A percentile compares a stretch with the other conserved stretches of the same genome.
Evolutionary conservation across 306 rosid species (phyloP).

Genomic region (Quercus wislizeni): DNA sequence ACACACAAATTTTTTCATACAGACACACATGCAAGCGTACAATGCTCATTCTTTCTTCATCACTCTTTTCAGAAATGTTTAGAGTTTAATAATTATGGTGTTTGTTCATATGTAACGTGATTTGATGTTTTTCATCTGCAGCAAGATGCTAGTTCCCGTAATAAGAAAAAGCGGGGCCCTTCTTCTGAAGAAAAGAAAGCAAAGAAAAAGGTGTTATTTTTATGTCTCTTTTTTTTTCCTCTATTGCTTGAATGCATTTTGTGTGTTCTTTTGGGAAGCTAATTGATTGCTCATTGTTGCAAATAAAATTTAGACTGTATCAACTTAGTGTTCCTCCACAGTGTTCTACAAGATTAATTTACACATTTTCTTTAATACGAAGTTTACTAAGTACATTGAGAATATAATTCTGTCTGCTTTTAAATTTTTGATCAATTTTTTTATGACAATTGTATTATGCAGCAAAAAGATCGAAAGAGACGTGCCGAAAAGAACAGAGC

Average conservation of each 20-base stretch:
- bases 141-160: constrained; percentile 28
- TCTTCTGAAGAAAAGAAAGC: constrained; percentile 52
- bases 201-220: constrained; percentile 48
- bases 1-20: too few relatives aligned
- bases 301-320: background rate
- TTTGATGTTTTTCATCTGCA: constrained; percentile 30
- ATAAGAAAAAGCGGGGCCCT: constrained; percentile 57
- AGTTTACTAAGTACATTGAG: background rate
- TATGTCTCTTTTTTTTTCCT: constrained; percentile 3
- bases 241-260: constrained; percentile 5
- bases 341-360: background rate
- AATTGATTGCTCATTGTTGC: background rate
- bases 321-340: background rate
- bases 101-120: constrained; percentile 1
- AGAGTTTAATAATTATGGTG: background rate
- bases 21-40: background rate
- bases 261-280: constrained; percentile 1
- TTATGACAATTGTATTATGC: constrained; percentile 20
- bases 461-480: constrained; percentile 52
- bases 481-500: constrained; percentile 66
- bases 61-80: background rate
- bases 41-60: background rate
- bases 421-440: constrained; percentile 11
- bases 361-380: background rate
- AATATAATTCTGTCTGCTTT: background rate